Percentiles rank a stretch among this genome's conserved stretches.
Conservation (phyloP, 495 filamentous ascomycete genomes). For the Gamarada debralockiae region DNA sequence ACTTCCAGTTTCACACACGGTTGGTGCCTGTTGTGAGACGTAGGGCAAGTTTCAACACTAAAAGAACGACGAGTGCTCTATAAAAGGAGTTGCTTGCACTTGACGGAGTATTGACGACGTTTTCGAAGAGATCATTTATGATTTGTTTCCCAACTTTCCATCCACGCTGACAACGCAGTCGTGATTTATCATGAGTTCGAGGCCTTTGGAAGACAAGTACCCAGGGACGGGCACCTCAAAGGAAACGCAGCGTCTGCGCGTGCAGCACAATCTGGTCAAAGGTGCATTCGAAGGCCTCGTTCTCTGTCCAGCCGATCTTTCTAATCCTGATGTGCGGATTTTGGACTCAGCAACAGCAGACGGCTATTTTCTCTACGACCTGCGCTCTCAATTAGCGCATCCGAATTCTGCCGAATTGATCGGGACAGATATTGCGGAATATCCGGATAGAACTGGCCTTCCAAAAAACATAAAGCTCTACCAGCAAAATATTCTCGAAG, state of each 20-base stretch:
- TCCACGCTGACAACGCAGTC: no score
- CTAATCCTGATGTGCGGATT: not conserved
- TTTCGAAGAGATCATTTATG: no score
- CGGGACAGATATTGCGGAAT: constrained; percentile 2
- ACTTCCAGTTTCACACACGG: no score
- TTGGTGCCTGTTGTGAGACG: no score
- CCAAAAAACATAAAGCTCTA: not conserved
- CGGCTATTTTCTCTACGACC: not conserved
- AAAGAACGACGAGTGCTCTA: no score
- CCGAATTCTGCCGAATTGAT: no score
- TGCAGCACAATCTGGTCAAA: constrained; percentile 6
- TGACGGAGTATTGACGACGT: no score
- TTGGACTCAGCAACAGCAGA: constrained; percentile 5
- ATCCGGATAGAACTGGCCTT: not conserved
- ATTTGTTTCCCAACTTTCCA: no score
- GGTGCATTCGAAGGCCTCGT: not conserved
- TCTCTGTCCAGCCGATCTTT: not conserved
- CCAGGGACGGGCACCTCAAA: not conserved
- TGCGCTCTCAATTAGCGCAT: not conserved
- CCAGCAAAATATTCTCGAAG: not conserved
- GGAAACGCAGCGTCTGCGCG: not conserved
- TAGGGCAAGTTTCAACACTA: no score
- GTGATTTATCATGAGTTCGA: not conserved
- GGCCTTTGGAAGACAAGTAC: not conserved
- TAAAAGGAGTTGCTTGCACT: no score